Evolutionary conservation across 345 rosid species (phyloP).

Genomic region (Schrenkiella parvula): DNA sequence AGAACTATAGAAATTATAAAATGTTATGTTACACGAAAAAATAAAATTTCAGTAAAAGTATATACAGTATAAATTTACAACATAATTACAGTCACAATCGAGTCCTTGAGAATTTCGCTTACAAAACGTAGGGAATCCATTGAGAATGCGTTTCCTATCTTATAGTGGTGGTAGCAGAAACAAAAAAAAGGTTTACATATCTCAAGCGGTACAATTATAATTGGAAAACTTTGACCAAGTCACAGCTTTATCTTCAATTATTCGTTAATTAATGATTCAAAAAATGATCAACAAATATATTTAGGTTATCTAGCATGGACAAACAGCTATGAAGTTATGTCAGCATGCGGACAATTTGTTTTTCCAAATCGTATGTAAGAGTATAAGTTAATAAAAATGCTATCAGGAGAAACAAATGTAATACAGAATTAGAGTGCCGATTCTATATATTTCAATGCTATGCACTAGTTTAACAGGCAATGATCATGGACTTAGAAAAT

Average conservation of each 20-base stretch:
- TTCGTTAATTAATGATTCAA: too few relatives aligned
- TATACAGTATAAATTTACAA: background rate
- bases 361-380: background rate
- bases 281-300: background rate
- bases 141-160: slow-evolving; percentile 2
- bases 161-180: slow-evolving; percentile 26
- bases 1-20: background rate
- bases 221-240: background rate
- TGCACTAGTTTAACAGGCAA: slow-evolving; percentile 3
- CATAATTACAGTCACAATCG: background rate
- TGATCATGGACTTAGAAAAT: slow-evolving; percentile 10
- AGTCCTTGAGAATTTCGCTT: background rate
- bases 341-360: background rate
- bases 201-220: background rate
- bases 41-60: background rate
- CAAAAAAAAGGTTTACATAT: background rate
- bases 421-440: background rate
- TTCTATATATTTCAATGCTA: slow-evolving; percentile 1
- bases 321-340: background rate
- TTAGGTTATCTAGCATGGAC: background rate
- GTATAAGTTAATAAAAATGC: background rate
- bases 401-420: background rate
- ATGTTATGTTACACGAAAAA: background rate
- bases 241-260: background rate
- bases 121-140: background rate